A percentile compares a stretch with the other conserved stretches of the same genome.
phyloP scores from a whole-genome alignment of 306 rosid species.

The Vigna radiata region DNA sequence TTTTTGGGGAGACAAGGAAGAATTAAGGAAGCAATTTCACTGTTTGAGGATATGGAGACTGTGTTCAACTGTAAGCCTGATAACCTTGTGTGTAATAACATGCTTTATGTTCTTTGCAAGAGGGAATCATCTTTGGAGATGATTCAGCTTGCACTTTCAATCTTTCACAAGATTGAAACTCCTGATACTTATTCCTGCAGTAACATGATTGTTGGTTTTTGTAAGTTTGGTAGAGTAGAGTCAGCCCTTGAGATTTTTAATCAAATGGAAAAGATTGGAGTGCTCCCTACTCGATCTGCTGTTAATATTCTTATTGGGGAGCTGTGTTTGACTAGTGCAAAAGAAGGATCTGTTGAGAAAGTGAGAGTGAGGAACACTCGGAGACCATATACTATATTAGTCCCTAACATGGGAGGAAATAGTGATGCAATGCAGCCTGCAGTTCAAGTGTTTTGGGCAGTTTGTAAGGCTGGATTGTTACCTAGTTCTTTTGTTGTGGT shows the following conservation, averaged over 20 bases:
- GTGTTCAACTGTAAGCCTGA: conserved; percentile 67
- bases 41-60: conserved; percentile 71
- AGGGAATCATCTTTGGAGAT: conserved; percentile 62
- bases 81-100: conserved; percentile 69
- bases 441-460: conserved; percentile 62
- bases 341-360: conserved; percentile 66
- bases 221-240: conserved; percentile 64
- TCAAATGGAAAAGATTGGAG: conserved; percentile 59
- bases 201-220: conserved; percentile 73
- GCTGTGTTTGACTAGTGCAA: conserved; percentile 65
- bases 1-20: conserved; percentile 81
- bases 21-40: conserved; percentile 59
- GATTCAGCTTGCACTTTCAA: conserved; percentile 58
- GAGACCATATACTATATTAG: conserved; percentile 62
- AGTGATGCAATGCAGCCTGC: conserved; percentile 68
- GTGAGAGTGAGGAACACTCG: conserved; percentile 57
- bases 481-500: conserved; percentile 71
- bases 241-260: conserved; percentile 65
- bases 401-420: conserved; percentile 64
- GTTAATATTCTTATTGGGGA: conserved; percentile 67
- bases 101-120: conserved; percentile 81
- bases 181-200: conserved; percentile 76
- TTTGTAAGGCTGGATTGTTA: conserved; percentile 52
- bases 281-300: conserved; percentile 72
- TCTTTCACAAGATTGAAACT: conserved; percentile 59